These are phyloP conservation scores for Tolypocladium pustulatum DNA, from an alignment of 2,329 filamentous ascomycete species.

Conservation along the genomic window DNA sequence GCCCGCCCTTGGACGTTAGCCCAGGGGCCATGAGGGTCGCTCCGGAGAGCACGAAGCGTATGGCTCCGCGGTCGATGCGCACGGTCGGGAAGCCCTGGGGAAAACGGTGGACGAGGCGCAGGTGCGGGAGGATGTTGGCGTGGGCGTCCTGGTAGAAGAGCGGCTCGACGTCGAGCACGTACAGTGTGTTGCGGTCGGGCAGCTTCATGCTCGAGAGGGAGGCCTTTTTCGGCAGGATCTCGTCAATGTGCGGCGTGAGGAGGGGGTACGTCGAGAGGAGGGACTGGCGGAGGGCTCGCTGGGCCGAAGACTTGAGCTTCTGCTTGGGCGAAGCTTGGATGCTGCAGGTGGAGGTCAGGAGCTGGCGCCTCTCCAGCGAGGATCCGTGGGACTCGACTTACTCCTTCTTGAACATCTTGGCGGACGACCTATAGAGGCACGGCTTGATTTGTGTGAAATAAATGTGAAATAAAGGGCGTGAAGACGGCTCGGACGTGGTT, in stretches of 20 bases:
- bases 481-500: slow-evolving; percentile 3
- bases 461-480: background rate
- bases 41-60: slow-evolving; percentile 88
- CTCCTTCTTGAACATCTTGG: slow-evolving; percentile 90
- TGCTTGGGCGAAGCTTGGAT: slow-evolving; percentile 72
- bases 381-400: slow-evolving; percentile 28
- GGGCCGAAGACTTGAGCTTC: slow-evolving; percentile 94
- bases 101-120: slow-evolving; percentile 82
- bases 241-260: slow-evolving; percentile 80
- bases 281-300: slow-evolving; percentile 74
- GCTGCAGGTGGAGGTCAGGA: slow-evolving; percentile 28
- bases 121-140: slow-evolving; percentile 73
- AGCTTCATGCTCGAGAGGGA: slow-evolving; percentile 87
- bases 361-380: background rate
- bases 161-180: slow-evolving; percentile 66
- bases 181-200: slow-evolving; percentile 81
- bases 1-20: slow-evolving; percentile 71
- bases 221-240: slow-evolving; percentile 89
- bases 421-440: background rate
- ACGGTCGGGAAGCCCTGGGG: slow-evolving; percentile 74
- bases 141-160: slow-evolving; percentile 83
- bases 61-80: slow-evolving; percentile 89
- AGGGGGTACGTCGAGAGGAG: slow-evolving; percentile 78
- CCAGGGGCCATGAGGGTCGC: slow-evolving; percentile 96
- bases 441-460: background rate